Conservation (phyloP, 495 filamentous ascomycete species). For the Xylaria nigripes region DNA sequence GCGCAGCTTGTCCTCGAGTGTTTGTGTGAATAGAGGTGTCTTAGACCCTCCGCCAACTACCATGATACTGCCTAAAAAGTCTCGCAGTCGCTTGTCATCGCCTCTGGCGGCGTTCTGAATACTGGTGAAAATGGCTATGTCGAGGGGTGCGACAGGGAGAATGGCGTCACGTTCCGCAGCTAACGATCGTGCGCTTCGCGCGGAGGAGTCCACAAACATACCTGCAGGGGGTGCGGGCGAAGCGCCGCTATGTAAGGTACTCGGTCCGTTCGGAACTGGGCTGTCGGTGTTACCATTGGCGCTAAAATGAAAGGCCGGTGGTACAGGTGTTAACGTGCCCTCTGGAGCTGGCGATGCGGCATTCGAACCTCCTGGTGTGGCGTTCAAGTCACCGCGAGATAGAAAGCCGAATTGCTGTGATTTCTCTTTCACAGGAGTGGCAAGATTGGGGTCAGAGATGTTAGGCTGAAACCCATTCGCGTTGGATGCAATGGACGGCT, state of each 20-base stretch:
- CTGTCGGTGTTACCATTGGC: conserved; percentile 37
- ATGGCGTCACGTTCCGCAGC: conserved; percentile 69
- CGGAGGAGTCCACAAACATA: conserved; percentile 29
- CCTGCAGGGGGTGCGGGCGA: conserved; percentile 38
- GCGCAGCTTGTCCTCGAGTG: conserved; percentile 74
- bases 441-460: conserved; percentile 28
- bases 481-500: conserved; percentile 45
- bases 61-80: conserved; percentile 93
- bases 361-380: conserved; percentile 73
- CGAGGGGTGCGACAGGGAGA: conserved; percentile 72
- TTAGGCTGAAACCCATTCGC: conserved; percentile 30
- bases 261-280: conserved; percentile 38
- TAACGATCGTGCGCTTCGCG: conserved; percentile 41
- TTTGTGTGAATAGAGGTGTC: conserved; percentile 63
- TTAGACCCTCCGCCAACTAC: conserved; percentile 84
- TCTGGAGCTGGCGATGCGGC: conserved; percentile 84
- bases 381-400: conserved; percentile 45
- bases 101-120: conserved; percentile 79
- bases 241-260: conserved; percentile 36
- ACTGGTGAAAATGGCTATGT: conserved; percentile 78
- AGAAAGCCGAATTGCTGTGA: conserved; percentile 48
- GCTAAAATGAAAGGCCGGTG: conserved; percentile 43
- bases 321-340: conserved; percentile 57
- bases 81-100: conserved; percentile 86
- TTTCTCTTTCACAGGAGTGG: conserved; percentile 48